phyloP scores from a whole-genome alignment of 768 basidiomycete species.

The Leccinum subtestaceum region DNA sequence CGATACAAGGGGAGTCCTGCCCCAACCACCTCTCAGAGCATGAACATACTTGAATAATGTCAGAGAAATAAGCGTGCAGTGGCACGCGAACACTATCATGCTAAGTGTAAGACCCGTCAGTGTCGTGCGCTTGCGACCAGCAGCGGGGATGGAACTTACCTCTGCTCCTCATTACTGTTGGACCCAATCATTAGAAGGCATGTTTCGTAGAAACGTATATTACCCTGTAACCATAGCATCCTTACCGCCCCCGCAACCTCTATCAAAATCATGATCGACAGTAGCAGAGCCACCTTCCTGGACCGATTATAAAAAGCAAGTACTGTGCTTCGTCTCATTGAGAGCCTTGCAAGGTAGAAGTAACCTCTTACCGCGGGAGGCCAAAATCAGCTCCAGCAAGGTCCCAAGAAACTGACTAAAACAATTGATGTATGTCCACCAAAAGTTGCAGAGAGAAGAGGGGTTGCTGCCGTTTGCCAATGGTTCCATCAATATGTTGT shows the following conservation, averaged over 20 bases:
- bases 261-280: slow-evolving; percentile 3
- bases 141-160: too few relatives aligned
- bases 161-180: too few relatives aligned
- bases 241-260: too few relatives aligned
- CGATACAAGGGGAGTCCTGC: slow-evolving; percentile 18
- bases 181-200: too few relatives aligned
- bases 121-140: too few relatives aligned
- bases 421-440: slow-evolving; percentile 5
- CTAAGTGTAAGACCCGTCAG: too few relatives aligned
- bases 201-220: too few relatives aligned
- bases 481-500: slow-evolving; percentile 9
- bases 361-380: slow-evolving; percentile 10
- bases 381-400: slow-evolving; percentile 17
- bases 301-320: slow-evolving; percentile 22
- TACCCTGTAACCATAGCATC: too few relatives aligned
- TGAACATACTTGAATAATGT: slow-evolving; percentile 20
- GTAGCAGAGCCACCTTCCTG: slow-evolving; percentile 6
- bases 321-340: slow-evolving; percentile 11
- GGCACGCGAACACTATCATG: neutral
- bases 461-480: slow-evolving; percentile 16
- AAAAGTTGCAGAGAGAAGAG: slow-evolving; percentile 4
- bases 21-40: slow-evolving; percentile 13
- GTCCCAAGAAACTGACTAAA: slow-evolving; percentile 8
- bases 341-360: neutral
- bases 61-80: slow-evolving; percentile 15